Conservation (phyloP, 495 filamentous ascomycete species). For the Trichoderma erinaceum region DNA sequence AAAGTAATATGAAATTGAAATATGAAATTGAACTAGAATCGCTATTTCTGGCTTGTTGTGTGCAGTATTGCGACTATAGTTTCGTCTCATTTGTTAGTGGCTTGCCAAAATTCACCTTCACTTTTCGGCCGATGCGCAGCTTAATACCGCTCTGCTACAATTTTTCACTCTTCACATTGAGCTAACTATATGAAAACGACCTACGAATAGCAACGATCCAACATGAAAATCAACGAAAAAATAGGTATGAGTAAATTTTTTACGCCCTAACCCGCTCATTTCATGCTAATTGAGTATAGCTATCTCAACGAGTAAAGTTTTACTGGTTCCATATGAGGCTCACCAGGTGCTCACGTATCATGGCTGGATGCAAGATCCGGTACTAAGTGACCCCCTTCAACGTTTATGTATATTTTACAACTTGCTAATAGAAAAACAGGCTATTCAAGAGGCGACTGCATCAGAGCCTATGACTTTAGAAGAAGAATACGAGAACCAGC, state of each 20-base stretch:
- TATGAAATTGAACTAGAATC: too few species aligned
- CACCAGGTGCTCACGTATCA: conserved; percentile 80
- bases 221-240: conserved; percentile 38
- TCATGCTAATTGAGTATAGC: conserved; percentile 38
- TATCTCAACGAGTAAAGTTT: conserved; percentile 54
- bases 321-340: conserved; percentile 77
- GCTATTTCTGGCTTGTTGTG: too few species aligned
- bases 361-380: conserved; percentile 84
- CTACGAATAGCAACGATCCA: neutral
- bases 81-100: too few species aligned
- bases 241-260: conserved; percentile 33
- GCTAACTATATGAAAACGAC: too few species aligned
- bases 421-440: conserved; percentile 36
- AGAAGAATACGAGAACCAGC: conserved; percentile 82
- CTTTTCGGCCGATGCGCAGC: too few species aligned
- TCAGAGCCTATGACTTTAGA: conserved; percentile 71
- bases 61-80: too few species aligned
- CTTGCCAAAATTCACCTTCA: too few species aligned
- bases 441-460: conserved; percentile 75
- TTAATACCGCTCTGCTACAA: neutral
- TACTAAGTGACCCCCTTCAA: conserved; percentile 27
- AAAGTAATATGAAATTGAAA: too few species aligned
- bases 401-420: neutral
- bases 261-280: too few species aligned
- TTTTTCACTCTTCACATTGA: neutral